Base-by-base conservation (phyloP, 345 rosid species). In the Nephelium lappaceum region DNA sequence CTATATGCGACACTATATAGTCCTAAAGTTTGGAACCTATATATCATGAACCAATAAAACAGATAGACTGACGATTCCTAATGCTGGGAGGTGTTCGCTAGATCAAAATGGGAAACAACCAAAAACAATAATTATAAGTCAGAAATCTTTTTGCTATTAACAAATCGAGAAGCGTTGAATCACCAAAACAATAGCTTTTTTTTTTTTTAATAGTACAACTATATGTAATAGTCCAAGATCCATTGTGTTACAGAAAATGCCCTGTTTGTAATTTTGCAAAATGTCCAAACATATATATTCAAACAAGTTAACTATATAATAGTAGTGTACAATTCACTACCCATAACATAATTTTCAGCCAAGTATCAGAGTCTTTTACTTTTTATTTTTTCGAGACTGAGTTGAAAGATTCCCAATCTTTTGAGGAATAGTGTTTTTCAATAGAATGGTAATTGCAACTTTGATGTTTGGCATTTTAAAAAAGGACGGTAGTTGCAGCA, bases 41-140 rank as follows among this genome's bases (percentile, higher is more conserved):
- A n/a, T n/a, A n/a, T n/a, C n/a, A n/a, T n/a, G n/a, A n/a, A n/a
- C 36, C 36, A 31, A 31, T 31, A 31, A 31, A 31, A 4, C 36
- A 31, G 36, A 31, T 31, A 2, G 31, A 31, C 36, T 31, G 51
- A 45, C 12, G 51, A 45, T 11, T 45, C 12, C 51, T 45, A 31
- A 31, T 2, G 36, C 36, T 31, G 3, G 51, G 49, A 45, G 51
- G 1, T 7, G 51, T 79, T 79, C 82, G 74, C 74, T 45, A 31
- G 78, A 79, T 60, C 38, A 23, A 41, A 14, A 51, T 25, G 19
- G 51, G 42, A 51, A 76, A 81, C 41, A 47, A 72, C 65, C 80
- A 67, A 81, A 72, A 66, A 58, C 45, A 49, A 65, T 78, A 27
- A 27, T 27, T 27, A 65, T 78, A 76, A 77, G 11, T 71, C 62